phyloP scores from a whole-genome alignment of 768 basidiomycete species.

The Harrya chromipes region DNA sequence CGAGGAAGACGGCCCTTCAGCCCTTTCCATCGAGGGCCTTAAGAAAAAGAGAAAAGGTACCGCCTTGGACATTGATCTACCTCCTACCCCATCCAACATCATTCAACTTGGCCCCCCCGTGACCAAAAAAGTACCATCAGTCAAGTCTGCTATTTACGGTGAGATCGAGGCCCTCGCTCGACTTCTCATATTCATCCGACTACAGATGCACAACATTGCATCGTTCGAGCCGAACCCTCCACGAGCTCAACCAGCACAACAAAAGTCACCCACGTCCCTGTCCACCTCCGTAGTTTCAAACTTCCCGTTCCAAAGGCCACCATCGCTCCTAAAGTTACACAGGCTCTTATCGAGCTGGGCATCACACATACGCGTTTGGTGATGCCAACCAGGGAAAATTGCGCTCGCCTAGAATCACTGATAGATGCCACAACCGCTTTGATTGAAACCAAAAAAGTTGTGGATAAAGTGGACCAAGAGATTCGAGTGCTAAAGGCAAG shows the following conservation, averaged over 20 bases:
- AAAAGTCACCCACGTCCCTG: slow-evolving; percentile 78
- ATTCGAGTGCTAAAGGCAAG: slow-evolving; percentile 67
- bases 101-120: slow-evolving; percentile 37
- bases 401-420: slow-evolving; percentile 68
- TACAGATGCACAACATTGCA: slow-evolving; percentile 69
- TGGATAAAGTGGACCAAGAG: slow-evolving; percentile 87
- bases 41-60: slow-evolving; percentile 54
- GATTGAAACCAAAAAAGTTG: slow-evolving; percentile 84
- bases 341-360: slow-evolving; percentile 74
- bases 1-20: slow-evolving; percentile 56
- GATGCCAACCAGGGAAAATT: slow-evolving; percentile 90
- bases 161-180: slow-evolving; percentile 4
- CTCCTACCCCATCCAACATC: slow-evolving; percentile 34
- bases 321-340: slow-evolving; percentile 70
- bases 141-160: slow-evolving; percentile 63
- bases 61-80: slow-evolving; percentile 31
- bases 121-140: slow-evolving; percentile 40
- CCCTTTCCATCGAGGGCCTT: slow-evolving; percentile 42
- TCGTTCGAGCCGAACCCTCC: slow-evolving; percentile 61
- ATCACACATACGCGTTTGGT: slow-evolving; percentile 73
- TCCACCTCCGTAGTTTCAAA: slow-evolving; percentile 83
- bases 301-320: slow-evolving; percentile 75
- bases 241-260: slow-evolving; percentile 40
- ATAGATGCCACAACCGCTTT: slow-evolving; percentile 68
- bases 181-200: slow-evolving; percentile 14